Evolutionary conservation across 2,329 filamentous ascomycete species (phyloP), one percentile per base, ranked within the genome.

Genomic region (Xenosphaeropsis pyriputrescens): DNA sequence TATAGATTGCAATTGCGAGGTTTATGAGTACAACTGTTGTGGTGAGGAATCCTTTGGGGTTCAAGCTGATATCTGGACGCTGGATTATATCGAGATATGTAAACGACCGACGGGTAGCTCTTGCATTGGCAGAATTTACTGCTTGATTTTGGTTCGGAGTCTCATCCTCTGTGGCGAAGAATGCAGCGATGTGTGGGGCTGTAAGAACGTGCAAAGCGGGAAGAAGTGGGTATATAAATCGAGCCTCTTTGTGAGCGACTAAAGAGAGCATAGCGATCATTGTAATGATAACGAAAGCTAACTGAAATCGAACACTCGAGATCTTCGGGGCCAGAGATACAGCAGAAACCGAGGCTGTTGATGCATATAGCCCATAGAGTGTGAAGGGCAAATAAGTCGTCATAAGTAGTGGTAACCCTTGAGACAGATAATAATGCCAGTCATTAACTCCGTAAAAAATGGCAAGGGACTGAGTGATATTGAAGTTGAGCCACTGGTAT

Each of bases 161-260:
- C 52, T 39, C 19, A 54, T 45, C 13, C 52, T 41, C 13, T 57
- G 50, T 18, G 18, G 39, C 40, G 55, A 89, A 85, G 61, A 84
- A 86, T 7, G 64, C 57, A 2, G 72, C 64, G 13, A 84, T 59
- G 2, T 75, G 68, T 0, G 75, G 71, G 0, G 85, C 85, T 2
- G 83, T 75, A 30, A 96, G 64, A 44, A 94, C 63, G 54, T 91
- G 85, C 6, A 98, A 69, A n/a, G 79, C 70, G 2, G 91, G 89
- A 2, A 96, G 70, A 14, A 98, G 70, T 1, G 91, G 89, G 51
- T 93, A 94, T 47, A 96, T 83, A 63, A 98, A 98, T 51, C 91
- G 85, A 49, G 94, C 84, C 66, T 98, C 91, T 57, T 98, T 98
- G 62, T 98, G 91, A 1, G 85, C 77, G 47, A 96, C 83, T 34